Base-by-base conservation (phyloP, 2,329 filamentous ascomycete species). In the Didymella exigua region DNA sequence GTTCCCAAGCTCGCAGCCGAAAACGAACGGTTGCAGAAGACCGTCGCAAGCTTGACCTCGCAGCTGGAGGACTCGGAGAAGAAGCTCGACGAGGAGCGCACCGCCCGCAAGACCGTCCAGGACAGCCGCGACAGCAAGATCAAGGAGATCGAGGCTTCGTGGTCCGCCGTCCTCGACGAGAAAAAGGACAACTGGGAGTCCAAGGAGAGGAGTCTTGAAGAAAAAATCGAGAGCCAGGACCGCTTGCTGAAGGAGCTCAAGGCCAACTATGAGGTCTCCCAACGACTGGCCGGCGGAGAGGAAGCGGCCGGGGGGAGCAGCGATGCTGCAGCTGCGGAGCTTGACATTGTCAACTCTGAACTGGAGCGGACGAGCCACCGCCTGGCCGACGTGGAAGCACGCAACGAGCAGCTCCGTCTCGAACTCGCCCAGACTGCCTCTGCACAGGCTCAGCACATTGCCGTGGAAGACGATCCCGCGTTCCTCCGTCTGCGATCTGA, bases 161-260 rank as follows among this genome's bases (percentile, higher is more conserved):
- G 95, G 93, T 84, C 86, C 11, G 92, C 91, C 21, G 93, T 97
- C 4, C 75, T 99, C 45, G 87, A 90, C 52, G 95, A 99, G 80
- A 97, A 96, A 77, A 89, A 91, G 67, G 91, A 93, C 74, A 99
- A 99, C 71, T 99, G 95, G 95, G 87, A 89, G 49, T 88, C 93
- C 8, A 97, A 96, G 72, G 95, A 99, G 78, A 90, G 90, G 78
- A 87, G 85, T 24, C 77, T 97, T 56, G 92, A 96, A 69, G 93
- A 98, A 66, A 98, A 97, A 77, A 82, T 96, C 3, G 93, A 97
- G 74, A 96, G 89, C 66, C 93, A 99, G 72, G 95, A 99, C 43
- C 87, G 92, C 6, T 78, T 99, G 33, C 77, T 99, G 64, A 96
- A 90, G 70, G 96, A 99, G 75, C 86, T 98, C 71, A 98, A 97